Evolutionary conservation across 176 grass and related monocot species (phyloP), one percentile per base, ranked within the genome.

Genomic region (Aegilops sharonensis): DNA sequence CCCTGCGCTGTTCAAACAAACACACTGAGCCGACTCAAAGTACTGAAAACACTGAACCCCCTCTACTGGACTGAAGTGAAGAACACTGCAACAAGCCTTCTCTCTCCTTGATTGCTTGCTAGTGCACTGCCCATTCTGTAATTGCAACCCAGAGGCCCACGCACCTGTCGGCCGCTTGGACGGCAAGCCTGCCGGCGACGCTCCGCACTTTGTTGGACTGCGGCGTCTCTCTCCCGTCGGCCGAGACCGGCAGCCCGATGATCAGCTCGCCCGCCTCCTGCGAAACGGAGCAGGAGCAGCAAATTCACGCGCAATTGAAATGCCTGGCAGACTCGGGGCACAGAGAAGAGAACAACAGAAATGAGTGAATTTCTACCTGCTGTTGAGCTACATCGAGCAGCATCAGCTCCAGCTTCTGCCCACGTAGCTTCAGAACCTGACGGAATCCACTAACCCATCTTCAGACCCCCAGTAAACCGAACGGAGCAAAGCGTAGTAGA

Each of bases 181-280:
- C 90, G 25, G 95, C 89, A 64, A 98, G 66, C 75, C 92, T 92
- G 34, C 93, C 90, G 17, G 83, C 93, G 75, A 98, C 42, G 83
- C 86, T 89, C 36, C 95, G 87, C 43, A 98, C 93, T 66, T 98
- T 95, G 84, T 87, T 90, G 10, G 95, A 94, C 84, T 98, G 93
- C 30, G 78, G 63, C 23, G 95, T 98, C 83, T 95, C 93, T 13
- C 84, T 81, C 11, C 91, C 91, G 23, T 92, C 84, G 9, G 74
- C 76, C 27, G 91, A 94, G 69, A 86, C 78, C 4, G 95, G 93
- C 52, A 95, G 89, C 13, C 95, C 95, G 57, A 98, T 50, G 60
- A 95, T 95, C 9, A 98, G 67, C 75, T 90, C 89, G 80, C 67
- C 89, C 13, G 75, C 89, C 59, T 90, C 89, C 85, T 90, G 75